Evolutionary conservation across 164 flowering plant species (phyloP), one percentile per base, ranked within the genome.

Genomic region (Nelumbo lutea): DNA sequence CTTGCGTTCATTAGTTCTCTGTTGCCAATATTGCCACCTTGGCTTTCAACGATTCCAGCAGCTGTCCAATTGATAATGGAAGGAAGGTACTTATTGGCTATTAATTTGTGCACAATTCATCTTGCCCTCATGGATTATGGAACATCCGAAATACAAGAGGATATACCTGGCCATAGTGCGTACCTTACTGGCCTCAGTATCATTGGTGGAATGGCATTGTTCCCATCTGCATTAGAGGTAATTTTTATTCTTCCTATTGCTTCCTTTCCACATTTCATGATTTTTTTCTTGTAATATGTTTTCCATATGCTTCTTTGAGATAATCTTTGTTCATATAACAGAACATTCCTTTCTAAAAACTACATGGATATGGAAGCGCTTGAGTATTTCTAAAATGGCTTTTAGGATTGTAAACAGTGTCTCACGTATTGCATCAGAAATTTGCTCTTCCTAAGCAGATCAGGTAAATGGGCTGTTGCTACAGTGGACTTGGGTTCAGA

Each of bases 141-240:
- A 1, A 78, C 86, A 52, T 72, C 88, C 6, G 92, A 86, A 72
- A 96, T 96, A 71, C 99, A 81, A 67, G 98, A 85, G 73, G 93
- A 86, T 62, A 78, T 90, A 63, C 97, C 98, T 42, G 96, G 97
- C 46, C 78, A 90, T 50, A 92, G 79, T 73, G 81, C 83, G 2
- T 96, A 92, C 75, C 90, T 96, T 43, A 96, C 97, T 1, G 99
- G 95, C 9, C 94, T 96, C 42, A 96, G 99, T 80, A 93, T 96
- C 66, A 79, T 96, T 68, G 99, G 98, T 67, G 99, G 99, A 52
- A 86, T 96, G 95, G 86, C 98, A 66, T 79, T 96, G 86, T 96
- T 89, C 78, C 86, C 93, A 15, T 90, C 97, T 68, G 95, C 95
- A 58, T 41, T 93, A 50, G 99, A 96, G 98, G 99, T 95, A 84